Percentiles rank a stretch among this genome's conserved stretches.
These are phyloP conservation scores for Blastobotrys persicus DNA, from an alignment of 1,139 yeast genomes.

Conservation along the genomic window DNA sequence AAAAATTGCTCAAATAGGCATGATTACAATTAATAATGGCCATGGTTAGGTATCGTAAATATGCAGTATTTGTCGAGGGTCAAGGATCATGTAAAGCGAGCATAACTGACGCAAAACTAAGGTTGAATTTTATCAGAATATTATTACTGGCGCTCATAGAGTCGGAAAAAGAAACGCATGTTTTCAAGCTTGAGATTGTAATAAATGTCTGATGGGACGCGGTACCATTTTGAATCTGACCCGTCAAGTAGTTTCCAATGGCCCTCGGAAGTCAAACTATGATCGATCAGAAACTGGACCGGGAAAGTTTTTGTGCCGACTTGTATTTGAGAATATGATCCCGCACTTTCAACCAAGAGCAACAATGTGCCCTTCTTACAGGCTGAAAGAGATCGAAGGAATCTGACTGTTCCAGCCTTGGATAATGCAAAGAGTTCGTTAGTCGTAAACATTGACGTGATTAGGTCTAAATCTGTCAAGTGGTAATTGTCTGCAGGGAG, in stretches of 20 bases:
- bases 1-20: too few relatives aligned
- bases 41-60: too few relatives aligned
- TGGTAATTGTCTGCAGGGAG: constrained; percentile 29
- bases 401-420: constrained; percentile 56
- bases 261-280: constrained; percentile 55
- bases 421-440: constrained; percentile 78
- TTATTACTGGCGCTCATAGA: constrained; percentile 52
- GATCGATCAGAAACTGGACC: constrained; percentile 74
- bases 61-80: too few relatives aligned
- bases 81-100: too few relatives aligned
- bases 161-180: constrained; percentile 80
- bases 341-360: constrained; percentile 82
- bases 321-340: constrained; percentile 77
- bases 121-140: not conserved
- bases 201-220: constrained; percentile 54
- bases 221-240: constrained; percentile 80
- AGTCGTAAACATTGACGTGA: constrained; percentile 79
- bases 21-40: too few relatives aligned
- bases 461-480: constrained; percentile 40
- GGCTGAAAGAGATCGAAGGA: constrained; percentile 50
- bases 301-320: constrained; percentile 78
- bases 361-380: constrained; percentile 58
- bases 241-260: constrained; percentile 64
- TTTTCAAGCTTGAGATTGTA: constrained; percentile 77
- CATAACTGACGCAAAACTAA: too few relatives aligned